Evolutionary conservation across 2,329 filamentous ascomycete genomes (phyloP), one percentile per base, ranked within the genome.

Genomic region (Neoarthrinium moseri): DNA sequence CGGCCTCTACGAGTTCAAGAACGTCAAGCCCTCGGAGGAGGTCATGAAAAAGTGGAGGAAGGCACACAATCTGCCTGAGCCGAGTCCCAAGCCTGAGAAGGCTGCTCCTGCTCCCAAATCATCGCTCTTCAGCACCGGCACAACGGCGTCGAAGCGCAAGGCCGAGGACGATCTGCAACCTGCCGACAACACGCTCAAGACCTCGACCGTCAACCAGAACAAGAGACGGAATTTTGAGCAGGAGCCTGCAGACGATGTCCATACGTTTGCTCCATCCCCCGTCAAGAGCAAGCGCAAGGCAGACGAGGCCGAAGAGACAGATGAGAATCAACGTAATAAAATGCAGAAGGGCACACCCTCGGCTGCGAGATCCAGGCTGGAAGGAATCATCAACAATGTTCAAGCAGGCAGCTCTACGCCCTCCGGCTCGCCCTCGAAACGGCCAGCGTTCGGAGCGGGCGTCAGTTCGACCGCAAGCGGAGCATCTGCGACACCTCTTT

Each of bases 1-100:
- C 50, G 80, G 79, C 2, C 71, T 83, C 2, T 83, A 83, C 56
- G 76, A 82, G 55, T 83, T 83, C 65, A 80, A 82, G 65, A 82
- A 77, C 15, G 73, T 82, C 33, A 80, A 80, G 56, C 77, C 78
- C 2, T 80, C 78, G 0, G 75, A 74, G 49, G 76, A 80, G 30
- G 69, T 81, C 7, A 67, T 82, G 44, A 78, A 74, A 60, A 76
- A 76, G 54, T 83, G 80, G 80, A 75, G 78, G 56, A 64, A 74
- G 33, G 74, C 77, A 45, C 73, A 83, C 54, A 75, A 75, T 24
- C 68, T 83, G 18, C 73, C 77, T 8, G 71, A 75, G 22, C 66
- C 70, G 0, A 71, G 75, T 43, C 73, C 77, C 8, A 72, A 78
- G 35, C 63, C 61, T 8, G 59, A 59, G 29, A 59, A 63, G 6